Evolutionary conservation across 805 yeast species (phyloP), one percentile per base, ranked within the genome.

Genomic region (Kazachstania martiniae): DNA sequence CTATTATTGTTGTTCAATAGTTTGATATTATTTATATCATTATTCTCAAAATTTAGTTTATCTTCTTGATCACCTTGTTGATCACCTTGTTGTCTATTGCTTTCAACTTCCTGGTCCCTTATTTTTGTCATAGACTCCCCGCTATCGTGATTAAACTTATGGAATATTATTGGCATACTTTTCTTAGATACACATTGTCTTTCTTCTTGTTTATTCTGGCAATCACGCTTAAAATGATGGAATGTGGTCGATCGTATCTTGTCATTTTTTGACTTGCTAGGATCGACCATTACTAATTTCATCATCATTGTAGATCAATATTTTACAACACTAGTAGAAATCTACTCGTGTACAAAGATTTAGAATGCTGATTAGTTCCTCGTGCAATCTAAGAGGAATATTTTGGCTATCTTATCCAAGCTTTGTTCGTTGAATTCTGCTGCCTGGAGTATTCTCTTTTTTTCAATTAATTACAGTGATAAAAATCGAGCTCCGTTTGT

Each of bases 221-320:
- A 8, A 8, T 19, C 10, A 8, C 21, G 6, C 15, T 27, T 25
- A 18, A 34, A 38, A 29, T 38, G 41, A 27, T 34, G 41, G 25
- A 38, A 38, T 9, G 38, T 38, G 8, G 29, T 34, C 5, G 38
- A 29, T 21, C 41, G 24, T 13, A 38, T 33, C 19, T 38, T 38
- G n/a, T 37, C 38, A 12, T 32, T 25, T 13, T 31, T 33, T 8
- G 39, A 31, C 24, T 38, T 38, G 13, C 37, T 35, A 10, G 42
- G 42, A 21, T 38, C 39, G 4, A 38, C 42, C 39, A 38, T 38
- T 4, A 38, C 42, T 7, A 38, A 29, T 19, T 33, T 38, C 42
- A 38, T 38, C 25, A 32, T 31, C 27, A 25, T 32, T 9, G 3
- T 9, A 8, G 19, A 7, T 7, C 12, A n/a, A 6, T 21, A 4